Percentiles rank a stretch among this genome's conserved stretches.
phyloP scores from a whole-genome alignment of 306 rosid genomes.

The Calophaca sinica region DNA sequence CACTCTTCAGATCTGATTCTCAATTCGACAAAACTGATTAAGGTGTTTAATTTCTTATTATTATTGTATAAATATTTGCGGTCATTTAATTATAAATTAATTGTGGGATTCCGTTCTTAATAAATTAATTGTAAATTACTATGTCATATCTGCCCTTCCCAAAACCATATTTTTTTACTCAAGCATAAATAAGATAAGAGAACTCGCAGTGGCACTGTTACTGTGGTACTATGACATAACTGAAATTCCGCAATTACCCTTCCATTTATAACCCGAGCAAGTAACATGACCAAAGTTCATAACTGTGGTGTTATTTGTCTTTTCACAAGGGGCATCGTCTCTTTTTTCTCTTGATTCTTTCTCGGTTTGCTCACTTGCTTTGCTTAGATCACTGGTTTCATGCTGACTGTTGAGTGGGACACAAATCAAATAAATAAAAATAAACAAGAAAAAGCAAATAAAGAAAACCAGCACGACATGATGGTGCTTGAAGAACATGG shows the following conservation, averaged over 20 bases:
- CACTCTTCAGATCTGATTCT: constrained; percentile 43
- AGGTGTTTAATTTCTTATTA: constrained; percentile 20
- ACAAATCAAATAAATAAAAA: not conserved
- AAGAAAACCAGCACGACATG: constrained; percentile 35
- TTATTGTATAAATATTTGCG: not conserved
- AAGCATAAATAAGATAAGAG: no score
- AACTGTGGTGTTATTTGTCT: constrained; percentile 38
- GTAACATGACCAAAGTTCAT: not conserved
- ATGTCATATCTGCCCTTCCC: constrained; percentile 58
- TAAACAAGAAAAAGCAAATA: not conserved
- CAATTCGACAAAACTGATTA: constrained; percentile 40
- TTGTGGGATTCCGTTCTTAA: constrained; percentile 50
- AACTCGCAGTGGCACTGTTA: constrained; percentile 35
- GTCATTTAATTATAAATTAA: constrained; percentile 28
- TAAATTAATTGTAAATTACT: constrained; percentile 31
- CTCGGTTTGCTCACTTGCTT: constrained; percentile 46
- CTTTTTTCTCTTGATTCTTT: constrained; percentile 37
- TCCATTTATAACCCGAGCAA: not conserved
- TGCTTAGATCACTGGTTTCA: constrained; percentile 44
- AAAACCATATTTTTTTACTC: constrained; percentile 3
- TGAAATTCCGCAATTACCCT: constrained; percentile 38
- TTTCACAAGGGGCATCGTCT: constrained; percentile 15
- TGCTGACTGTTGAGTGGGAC: constrained; percentile 40
- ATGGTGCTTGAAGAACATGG: constrained; percentile 51
- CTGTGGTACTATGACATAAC: not conserved